phyloP scores from a whole-genome alignment of 2,329 filamentous ascomycete species.

The Sclerotinia glacialis region DNA sequence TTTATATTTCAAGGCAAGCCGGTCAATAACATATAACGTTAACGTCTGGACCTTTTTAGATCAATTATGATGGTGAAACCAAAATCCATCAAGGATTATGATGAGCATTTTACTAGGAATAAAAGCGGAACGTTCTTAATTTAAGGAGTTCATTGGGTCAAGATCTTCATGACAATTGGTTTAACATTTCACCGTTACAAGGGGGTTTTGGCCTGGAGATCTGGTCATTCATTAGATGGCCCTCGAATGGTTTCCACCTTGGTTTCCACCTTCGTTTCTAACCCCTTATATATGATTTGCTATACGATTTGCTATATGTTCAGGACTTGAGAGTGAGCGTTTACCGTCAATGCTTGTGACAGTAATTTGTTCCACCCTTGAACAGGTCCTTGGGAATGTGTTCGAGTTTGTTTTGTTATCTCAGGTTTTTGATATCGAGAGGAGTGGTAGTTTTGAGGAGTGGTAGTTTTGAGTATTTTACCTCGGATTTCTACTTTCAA shows the following conservation, averaged over 20 bases:
- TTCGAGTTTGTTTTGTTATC: not conserved
- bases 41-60: slow-evolving; percentile 15
- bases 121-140: slow-evolving; percentile 5
- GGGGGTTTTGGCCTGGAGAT: slow-evolving; percentile 1
- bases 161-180: slow-evolving; percentile 1
- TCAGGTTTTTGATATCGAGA: not conserved
- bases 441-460: too few species aligned
- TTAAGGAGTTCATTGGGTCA: slow-evolving; percentile 2
- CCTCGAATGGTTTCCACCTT: not conserved
- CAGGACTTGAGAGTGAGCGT: not conserved
- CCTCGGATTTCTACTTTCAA: too few species aligned
- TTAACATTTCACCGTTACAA: not conserved
- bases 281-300: not conserved
- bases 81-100: slow-evolving; percentile 4
- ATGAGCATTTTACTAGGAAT: not conserved
- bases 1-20: slow-evolving; percentile 5
- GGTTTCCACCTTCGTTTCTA: not conserved
- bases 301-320: not conserved
- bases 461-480: too few species aligned
- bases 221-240: slow-evolving; percentile 8
- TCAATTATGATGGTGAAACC: slow-evolving; percentile 17
- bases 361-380: slow-evolving; percentile 5
- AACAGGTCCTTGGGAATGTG: not conserved
- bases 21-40: slow-evolving; percentile 2
- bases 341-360: slow-evolving; percentile 4